Evolutionary conservation across 306 rosid species (phyloP).

Genomic region (Abrus pulchellus): DNA sequence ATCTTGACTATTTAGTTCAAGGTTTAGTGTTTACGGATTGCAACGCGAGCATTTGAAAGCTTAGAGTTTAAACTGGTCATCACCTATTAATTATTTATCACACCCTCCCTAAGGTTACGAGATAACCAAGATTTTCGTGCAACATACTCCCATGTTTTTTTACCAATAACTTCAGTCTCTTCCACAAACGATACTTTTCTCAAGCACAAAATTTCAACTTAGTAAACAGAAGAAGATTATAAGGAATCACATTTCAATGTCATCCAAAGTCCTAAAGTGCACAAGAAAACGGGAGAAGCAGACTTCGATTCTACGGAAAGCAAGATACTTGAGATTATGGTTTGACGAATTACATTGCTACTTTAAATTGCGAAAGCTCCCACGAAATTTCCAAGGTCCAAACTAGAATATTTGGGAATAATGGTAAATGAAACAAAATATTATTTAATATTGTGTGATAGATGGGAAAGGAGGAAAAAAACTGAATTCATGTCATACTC

Average conservation of each 20-base stretch:
- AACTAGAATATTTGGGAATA: too few species aligned
- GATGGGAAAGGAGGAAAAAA: not conserved
- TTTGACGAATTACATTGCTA: not conserved
- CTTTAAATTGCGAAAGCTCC: not conserved
- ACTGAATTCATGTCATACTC: not conserved
- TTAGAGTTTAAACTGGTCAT: not conserved
- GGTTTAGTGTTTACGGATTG: not conserved
- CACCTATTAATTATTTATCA: not conserved
- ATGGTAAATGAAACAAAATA: not conserved
- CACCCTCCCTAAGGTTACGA: not conserved
- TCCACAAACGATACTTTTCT: not conserved
- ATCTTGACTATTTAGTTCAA: not conserved
- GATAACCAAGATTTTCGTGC: not conserved
- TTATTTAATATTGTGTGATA: not conserved
- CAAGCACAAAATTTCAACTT: not conserved
- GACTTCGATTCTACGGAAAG: constrained; percentile 1
- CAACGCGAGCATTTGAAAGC: not conserved
- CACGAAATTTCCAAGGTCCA: not conserved
- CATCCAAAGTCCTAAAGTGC: not conserved
- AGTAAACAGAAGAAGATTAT: not conserved
- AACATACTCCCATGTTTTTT: not conserved
- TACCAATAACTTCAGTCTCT: constrained; percentile 1
- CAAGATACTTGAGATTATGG: not conserved
- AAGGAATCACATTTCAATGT: not conserved
- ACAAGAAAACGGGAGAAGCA: not conserved